Evolutionary conservation across 768 basidiomycete genomes (phyloP).

Genomic region (Trametes cingulata): DNA sequence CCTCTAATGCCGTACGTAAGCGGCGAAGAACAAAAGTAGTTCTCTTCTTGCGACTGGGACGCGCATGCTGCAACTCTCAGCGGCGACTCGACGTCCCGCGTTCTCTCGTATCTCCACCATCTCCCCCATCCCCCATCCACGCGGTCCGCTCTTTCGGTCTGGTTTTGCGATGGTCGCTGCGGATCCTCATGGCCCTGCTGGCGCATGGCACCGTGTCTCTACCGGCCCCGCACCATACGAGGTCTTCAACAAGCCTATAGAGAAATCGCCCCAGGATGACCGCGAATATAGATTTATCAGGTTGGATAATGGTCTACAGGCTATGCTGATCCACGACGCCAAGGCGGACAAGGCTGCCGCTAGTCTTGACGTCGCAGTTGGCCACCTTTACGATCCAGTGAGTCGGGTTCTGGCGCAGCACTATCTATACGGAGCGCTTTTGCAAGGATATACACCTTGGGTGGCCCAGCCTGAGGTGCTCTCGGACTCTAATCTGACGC

Average conservation of each 20-base stretch:
- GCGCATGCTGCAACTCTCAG: slow-evolving; percentile 22
- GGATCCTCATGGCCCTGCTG: slow-evolving; percentile 4
- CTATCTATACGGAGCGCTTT: too few species aligned
- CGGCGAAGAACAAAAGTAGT: slow-evolving; percentile 1
- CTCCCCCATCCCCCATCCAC: not conserved
- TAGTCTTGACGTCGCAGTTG: slow-evolving; percentile 91
- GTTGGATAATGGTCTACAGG: slow-evolving; percentile 89
- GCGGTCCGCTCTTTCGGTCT: not conserved
- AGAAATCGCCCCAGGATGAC: slow-evolving; percentile 76
- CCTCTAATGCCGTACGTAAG: slow-evolving; percentile 16
- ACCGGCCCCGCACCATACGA: slow-evolving; percentile 38
- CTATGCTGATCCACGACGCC: slow-evolving; percentile 77
- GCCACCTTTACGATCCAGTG: slow-evolving; percentile 91
- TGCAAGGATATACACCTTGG: not conserved
- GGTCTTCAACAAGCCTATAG: slow-evolving; percentile 59
- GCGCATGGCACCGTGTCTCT: slow-evolving; percentile 19
- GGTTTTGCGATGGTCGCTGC: slow-evolving; percentile 18
- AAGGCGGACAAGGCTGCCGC: slow-evolving; percentile 94
- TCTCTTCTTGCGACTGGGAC: slow-evolving; percentile 6
- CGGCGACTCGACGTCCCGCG: slow-evolving; percentile 16
- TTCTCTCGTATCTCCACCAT: not conserved
- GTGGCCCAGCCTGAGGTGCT: not conserved
- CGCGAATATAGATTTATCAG: slow-evolving; percentile 78
- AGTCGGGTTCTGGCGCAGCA: slow-evolving; percentile 30
- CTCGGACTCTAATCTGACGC: not conserved